A percentile compares a stretch with the other conserved stretches of the same genome.
Evolutionary conservation across 1,139 yeast genomes (phyloP).

Genomic region (Scheffersomyces quercinus): DNA sequence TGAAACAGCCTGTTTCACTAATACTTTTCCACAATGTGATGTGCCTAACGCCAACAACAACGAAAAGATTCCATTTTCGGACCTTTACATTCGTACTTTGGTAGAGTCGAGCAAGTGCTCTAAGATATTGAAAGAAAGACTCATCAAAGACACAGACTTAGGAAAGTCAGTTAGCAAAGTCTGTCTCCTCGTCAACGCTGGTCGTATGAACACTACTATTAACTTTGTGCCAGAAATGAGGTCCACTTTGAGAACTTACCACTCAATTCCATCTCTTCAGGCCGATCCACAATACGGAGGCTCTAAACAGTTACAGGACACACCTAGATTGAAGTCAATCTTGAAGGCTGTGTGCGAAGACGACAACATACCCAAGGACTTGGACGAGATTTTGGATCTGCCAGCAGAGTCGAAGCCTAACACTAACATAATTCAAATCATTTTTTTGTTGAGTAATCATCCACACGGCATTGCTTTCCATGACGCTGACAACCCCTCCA

Average conservation of each 20-base stretch:
- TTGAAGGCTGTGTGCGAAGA: constrained; percentile 75
- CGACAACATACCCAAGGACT: constrained; percentile 40
- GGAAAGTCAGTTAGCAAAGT: constrained; percentile 79
- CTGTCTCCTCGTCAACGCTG: constrained; percentile 85
- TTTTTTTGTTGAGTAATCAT: constrained; percentile 71
- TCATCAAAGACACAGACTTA: constrained; percentile 60
- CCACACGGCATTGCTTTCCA: constrained; percentile 45
- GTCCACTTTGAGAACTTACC: constrained; percentile 87
- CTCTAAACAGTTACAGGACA: constrained; percentile 85
- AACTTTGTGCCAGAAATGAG: constrained; percentile 97
- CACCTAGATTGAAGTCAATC: constrained; percentile 88
- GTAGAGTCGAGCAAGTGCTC: constrained; percentile 86
- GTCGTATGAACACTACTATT: constrained; percentile 92
- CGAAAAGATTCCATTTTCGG: constrained; percentile 73
- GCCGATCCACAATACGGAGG: constrained; percentile 53
- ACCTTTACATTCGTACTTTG: constrained; percentile 76
- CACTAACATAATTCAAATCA: constrained; percentile 63
- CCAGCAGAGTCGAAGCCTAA: constrained; percentile 46
- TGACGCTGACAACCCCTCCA: constrained; percentile 4
- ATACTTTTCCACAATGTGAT: constrained; percentile 43
- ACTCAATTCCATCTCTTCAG: constrained; percentile 89
- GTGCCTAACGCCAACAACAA: constrained; percentile 39
- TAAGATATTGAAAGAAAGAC: constrained; percentile 74
- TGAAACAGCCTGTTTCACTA: constrained; percentile 65
- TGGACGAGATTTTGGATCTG: constrained; percentile 46